A percentile compares a stretch with the other conserved stretches of the same genome.
Conservation (phyloP, 1,139 yeast species). For the Kurtzmaniella natalensis region DNA sequence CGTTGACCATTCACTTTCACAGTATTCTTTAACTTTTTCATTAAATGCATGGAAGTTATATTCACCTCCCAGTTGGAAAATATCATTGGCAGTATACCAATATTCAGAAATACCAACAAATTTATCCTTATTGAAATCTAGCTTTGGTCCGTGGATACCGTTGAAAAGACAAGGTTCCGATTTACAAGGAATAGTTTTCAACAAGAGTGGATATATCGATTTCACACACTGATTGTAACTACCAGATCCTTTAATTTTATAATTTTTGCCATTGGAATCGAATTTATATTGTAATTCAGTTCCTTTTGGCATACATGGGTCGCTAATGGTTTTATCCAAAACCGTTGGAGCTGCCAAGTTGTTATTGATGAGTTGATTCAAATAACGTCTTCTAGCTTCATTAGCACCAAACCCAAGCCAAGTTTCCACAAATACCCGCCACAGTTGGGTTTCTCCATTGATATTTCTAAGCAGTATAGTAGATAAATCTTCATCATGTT, state of each 20-base stretch:
- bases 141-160: slow-evolving; percentile 74
- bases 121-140: slow-evolving; percentile 65
- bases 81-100: slow-evolving; percentile 83
- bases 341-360: slow-evolving; percentile 22
- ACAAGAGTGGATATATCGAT: slow-evolving; percentile 63
- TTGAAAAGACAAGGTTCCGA: slow-evolving; percentile 75
- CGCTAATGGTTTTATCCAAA: slow-evolving; percentile 33
- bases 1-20: slow-evolving; percentile 61
- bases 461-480: slow-evolving; percentile 51
- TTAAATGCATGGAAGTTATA: slow-evolving; percentile 62
- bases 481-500: slow-evolving; percentile 62
- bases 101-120: slow-evolving; percentile 80
- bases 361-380: slow-evolving; percentile 44
- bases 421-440: slow-evolving; percentile 75
- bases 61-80: slow-evolving; percentile 73
- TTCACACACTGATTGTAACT: slow-evolving; percentile 63
- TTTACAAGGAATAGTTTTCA: slow-evolving; percentile 68
- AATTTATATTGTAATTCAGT: slow-evolving; percentile 30
- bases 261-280: slow-evolving; percentile 38
- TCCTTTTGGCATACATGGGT: slow-evolving; percentile 73
- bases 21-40: slow-evolving; percentile 55
- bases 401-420: slow-evolving; percentile 88
- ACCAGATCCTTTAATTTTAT: slow-evolving; percentile 59
- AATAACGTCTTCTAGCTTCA: slow-evolving; percentile 64
- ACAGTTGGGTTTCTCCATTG: slow-evolving; percentile 57